Conservation (phyloP, 768 basidiomycete species). For the Leccinum rimulosum region DNA sequence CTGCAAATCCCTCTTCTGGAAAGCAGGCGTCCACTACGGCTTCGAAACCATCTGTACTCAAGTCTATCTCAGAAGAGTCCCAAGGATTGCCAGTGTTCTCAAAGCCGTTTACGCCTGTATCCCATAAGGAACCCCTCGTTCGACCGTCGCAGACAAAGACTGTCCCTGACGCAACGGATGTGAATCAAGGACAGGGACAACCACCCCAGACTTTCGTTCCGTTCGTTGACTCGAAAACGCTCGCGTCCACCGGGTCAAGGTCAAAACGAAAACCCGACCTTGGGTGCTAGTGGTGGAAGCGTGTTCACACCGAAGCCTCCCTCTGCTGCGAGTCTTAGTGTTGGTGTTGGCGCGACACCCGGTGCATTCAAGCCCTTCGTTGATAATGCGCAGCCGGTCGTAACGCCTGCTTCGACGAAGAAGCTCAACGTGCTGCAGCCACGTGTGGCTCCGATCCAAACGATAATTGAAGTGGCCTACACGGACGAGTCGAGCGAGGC, state of each 20-base stretch:
- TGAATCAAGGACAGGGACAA: constrained; percentile 12
- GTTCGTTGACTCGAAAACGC: constrained; percentile 38
- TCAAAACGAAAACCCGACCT: constrained; percentile 37
- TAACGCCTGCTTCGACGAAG: constrained; percentile 20
- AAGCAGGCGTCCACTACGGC: constrained; percentile 29
- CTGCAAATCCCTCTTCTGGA: constrained; percentile 14
- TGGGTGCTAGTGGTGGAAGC: constrained; percentile 18
- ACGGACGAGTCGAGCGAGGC: constrained; percentile 35
- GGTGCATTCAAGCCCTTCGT: constrained; percentile 39
- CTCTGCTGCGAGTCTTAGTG: constrained; percentile 8
- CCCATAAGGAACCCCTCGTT: constrained; percentile 36
- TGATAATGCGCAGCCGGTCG: constrained; percentile 20
- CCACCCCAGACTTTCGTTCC: constrained; percentile 40
- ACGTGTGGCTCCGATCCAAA: constrained; percentile 15
- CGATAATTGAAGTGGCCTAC: constrained; percentile 26
- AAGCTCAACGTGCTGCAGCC: constrained; percentile 20
- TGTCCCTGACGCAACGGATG: constrained; percentile 16
- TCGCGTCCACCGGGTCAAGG: constrained; percentile 54
- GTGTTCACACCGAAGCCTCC: constrained; percentile 47
- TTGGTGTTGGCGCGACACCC: constrained; percentile 2
- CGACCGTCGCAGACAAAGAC: constrained; percentile 23
- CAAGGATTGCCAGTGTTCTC: constrained; percentile 47
- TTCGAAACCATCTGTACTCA: constrained; percentile 28
- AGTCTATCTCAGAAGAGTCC: constrained; percentile 36
- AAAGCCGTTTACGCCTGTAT: constrained; percentile 63